Evolutionary conservation across 805 yeast genomes (phyloP), one percentile per base, ranked within the genome.

Genomic region (Teunomyces panamensis): DNA sequence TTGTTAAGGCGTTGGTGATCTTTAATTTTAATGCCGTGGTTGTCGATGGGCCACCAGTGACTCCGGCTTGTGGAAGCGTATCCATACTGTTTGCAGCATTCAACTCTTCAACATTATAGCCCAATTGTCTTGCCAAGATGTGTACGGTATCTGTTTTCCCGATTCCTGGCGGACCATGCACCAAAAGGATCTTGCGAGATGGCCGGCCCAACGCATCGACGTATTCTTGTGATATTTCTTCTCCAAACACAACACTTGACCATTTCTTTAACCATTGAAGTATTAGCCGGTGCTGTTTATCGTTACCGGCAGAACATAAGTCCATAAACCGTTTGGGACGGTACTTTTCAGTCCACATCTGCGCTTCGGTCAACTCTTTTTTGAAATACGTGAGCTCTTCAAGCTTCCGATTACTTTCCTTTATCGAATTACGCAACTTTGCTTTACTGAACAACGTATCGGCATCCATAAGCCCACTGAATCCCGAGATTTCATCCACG

Each of bases 121-220:
- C 96, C 34, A 87, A 78, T 53, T 88, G 96, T 41, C 74, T 76
- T 3, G 96, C 94, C 32, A 90, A 77, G 1, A 89, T 80, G 59
- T 91, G 97, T 0, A 92, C 89, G 1, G 90, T 84, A 0, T 94
- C 80, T 0, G 98, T 91, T 61, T 92, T 92, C 8, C 99, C 99
- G 13, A 86, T 75, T 1, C 99, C 99, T 0, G 96, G 90, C 0
- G 96, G 94, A 0, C 99, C 99, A 61, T 85, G 89, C 9, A 94
- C 77, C 35, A 94, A 68, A 16, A 94, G 61, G 0, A 94, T 74
- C 53, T 81, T 85, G 45, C 77, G 76, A 11, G 64, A 68, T 5
- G 75, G 75, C 10, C 76, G 50, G 5, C 73, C 75, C 42, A 65
- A 55, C 3, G 49, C 33, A 53, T 72, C 76, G 1, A 53, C 56